Base-by-base conservation (phyloP, 768 basidiomycete genomes). In the Phaeolepiota aurea region DNA sequence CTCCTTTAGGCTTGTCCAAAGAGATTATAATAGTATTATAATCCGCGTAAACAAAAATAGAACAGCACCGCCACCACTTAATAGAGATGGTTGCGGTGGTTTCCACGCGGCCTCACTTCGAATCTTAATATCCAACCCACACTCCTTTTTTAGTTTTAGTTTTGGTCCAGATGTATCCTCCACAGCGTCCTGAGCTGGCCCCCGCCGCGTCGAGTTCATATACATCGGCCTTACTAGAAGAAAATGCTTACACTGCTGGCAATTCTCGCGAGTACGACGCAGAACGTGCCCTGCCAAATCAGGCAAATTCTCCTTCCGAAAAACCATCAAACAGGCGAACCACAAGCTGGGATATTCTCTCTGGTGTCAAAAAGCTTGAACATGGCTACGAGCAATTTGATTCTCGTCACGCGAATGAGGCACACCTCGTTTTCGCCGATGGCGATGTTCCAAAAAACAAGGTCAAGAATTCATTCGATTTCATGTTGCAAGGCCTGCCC, bases 331-430 rank as follows among this genome's bases (percentile, higher is more conserved):
- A 45, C 30, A 40, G 45, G 20, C 54, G 54, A n/a, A 57, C 47
- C 38, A 58, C 61, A 14, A 75, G 67, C 55, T 78, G 74, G 76
- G 74, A 73, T 52, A 25, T 74, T 34, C 57, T 72, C 13, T 62
- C 59, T 40, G 72, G 73, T 28, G 65, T 72, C 43, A 66, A 62
- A 57, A 74, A 65, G 54, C 57, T 74, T 19, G 78, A 77, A 47
- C 63, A 71, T 39, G 63, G 64, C 7, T 80, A 79, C 47, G n/a
- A n/a, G n/a, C n/a, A 74, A 47, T 79, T 79, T 50, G 77, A 79
- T 46, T n/a, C n/a, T n/a, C n/a, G n/a, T n/a, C n/a, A n/a, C n/a
- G n/a, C n/a, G n/a, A n/a, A n/a, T n/a, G n/a, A n/a, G n/a, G n/a
- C n/a, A n/a, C n/a, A n/a, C n/a, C n/a, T n/a, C n/a, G n/a, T n/a